These are phyloP conservation scores for Corylus americana DNA, from an alignment of 306 rosid genomes.

Conservation along the genomic window DNA sequence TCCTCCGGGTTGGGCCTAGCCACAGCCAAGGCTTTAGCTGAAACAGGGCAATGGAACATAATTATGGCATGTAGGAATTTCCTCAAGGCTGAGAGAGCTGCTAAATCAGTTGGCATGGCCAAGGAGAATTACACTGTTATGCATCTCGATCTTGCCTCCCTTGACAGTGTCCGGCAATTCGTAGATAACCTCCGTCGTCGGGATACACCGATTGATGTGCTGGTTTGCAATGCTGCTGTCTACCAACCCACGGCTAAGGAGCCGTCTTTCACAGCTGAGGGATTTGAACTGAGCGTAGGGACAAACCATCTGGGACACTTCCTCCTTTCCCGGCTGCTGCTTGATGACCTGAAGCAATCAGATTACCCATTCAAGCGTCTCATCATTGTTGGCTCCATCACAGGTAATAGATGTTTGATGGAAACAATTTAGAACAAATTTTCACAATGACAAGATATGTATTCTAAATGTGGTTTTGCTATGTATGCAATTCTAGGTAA, in stretches of 20 bases:
- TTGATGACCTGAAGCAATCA: slow-evolving; percentile 79
- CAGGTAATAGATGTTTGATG: slow-evolving; percentile 53
- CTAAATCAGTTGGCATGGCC: slow-evolving; percentile 79
- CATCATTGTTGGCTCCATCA: slow-evolving; percentile 95
- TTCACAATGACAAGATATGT: slow-evolving; percentile 4
- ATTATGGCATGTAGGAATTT: slow-evolving; percentile 99
- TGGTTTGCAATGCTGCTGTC: slow-evolving; percentile 95
- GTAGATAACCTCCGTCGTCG: slow-evolving; percentile 67
- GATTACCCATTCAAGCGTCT: slow-evolving; percentile 89
- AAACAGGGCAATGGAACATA: slow-evolving; percentile 94
- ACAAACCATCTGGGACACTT: slow-evolving; percentile 96
- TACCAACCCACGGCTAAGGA: slow-evolving; percentile 94
- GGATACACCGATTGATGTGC: slow-evolving; percentile 70
- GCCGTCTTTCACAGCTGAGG: slow-evolving; percentile 87
- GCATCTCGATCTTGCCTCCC: slow-evolving; percentile 95
- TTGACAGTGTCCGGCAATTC: slow-evolving; percentile 89
- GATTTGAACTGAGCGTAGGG: slow-evolving; percentile 95
- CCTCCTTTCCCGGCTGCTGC: slow-evolving; percentile 78
- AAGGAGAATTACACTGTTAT: slow-evolving; percentile 81
- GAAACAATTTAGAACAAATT: slow-evolving; percentile 1
- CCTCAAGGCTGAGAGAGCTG: slow-evolving; percentile 96
- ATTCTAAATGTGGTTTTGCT: slow-evolving; percentile 30
- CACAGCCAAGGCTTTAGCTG: slow-evolving; percentile 94
- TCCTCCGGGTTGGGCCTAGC: slow-evolving; percentile 81
- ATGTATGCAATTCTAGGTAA: slow-evolving; percentile 53